Evolutionary conservation across 2,329 filamentous ascomycete genomes (phyloP).

Genomic region (Fusarium brevicatenulatum): DNA sequence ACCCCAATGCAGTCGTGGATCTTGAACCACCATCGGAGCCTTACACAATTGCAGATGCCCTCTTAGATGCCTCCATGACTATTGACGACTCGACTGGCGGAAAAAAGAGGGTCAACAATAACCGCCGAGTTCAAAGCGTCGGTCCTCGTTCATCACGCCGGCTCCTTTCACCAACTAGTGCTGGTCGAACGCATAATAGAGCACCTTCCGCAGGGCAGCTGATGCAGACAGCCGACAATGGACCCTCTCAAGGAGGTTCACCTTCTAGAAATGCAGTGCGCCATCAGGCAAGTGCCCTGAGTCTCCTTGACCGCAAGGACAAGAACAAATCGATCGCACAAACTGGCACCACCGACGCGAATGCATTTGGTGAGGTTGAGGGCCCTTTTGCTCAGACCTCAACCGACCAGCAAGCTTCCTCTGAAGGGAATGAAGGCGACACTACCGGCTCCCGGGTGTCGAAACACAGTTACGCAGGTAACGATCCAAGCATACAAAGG

Average conservation of each 20-base stretch:
- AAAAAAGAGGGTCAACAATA: constrained; percentile 62
- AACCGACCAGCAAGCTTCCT: constrained; percentile 34
- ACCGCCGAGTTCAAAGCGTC: constrained; percentile 57
- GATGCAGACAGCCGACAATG: constrained; percentile 47
- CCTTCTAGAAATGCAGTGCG: constrained; percentile 60
- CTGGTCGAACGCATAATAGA: constrained; percentile 52
- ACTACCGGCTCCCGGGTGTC: constrained; percentile 57
- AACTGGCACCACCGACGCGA: constrained; percentile 67
- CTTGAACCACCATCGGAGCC: constrained; percentile 54
- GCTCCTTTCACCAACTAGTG: constrained; percentile 47
- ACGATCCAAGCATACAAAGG: constrained; percentile 73
- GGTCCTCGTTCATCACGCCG: constrained; percentile 46
- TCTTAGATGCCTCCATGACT: constrained; percentile 90
- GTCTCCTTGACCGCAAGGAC: constrained; percentile 67
- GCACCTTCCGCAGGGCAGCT: constrained; percentile 47
- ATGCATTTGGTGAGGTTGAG: constrained; percentile 69
- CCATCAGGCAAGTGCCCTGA: constrained; percentile 68
- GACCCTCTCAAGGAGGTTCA: constrained; percentile 54
- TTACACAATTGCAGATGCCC: constrained; percentile 88
- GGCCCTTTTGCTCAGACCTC: constrained; percentile 60
- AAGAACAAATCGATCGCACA: constrained; percentile 67
- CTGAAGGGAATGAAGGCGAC: constrained; percentile 43
- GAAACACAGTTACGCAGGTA: constrained; percentile 87
- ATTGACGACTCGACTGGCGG: constrained; percentile 75
- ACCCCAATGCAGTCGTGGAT: constrained; percentile 48